Evolutionary conservation across 139 green algal genomes (phyloP).

Genomic region (Desmodesmus armatus): DNA sequence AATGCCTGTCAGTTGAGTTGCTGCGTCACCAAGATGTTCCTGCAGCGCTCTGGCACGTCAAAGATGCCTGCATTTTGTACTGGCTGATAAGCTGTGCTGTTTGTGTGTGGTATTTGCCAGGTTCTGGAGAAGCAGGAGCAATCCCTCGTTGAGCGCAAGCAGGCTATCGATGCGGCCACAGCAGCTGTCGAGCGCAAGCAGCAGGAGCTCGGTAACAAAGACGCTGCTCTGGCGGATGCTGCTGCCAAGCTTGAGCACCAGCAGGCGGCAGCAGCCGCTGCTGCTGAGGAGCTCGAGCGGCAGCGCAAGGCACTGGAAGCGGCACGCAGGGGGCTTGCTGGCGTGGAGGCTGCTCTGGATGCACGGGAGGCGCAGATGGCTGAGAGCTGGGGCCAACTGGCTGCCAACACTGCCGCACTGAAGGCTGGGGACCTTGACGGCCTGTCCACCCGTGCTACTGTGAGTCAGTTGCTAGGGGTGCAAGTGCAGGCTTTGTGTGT

Average conservation of each 20-base stretch:
- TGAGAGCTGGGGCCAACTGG: slow-evolving; percentile 38
- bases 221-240: background rate
- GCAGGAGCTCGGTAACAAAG: slow-evolving; percentile 11
- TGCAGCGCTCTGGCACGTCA: background rate
- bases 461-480: too few species aligned
- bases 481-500: too few species aligned
- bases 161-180: background rate
- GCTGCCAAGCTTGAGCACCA: background rate
- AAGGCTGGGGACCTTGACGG: slow-evolving; percentile 15
- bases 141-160: slow-evolving; percentile 1
- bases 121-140: slow-evolving; percentile 9
- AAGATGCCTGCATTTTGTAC: background rate
- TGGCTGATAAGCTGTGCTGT: background rate
- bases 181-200: background rate
- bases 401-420: slow-evolving; percentile 17
- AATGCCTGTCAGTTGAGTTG: background rate
- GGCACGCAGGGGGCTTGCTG: slow-evolving; percentile 19
- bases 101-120: slow-evolving; percentile 25
- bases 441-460: too few species aligned
- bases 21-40: background rate
- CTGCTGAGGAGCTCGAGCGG: background rate
- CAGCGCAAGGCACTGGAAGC: slow-evolving; percentile 9
- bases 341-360: slow-evolving; percentile 40
- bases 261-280: background rate
- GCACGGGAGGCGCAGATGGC: slow-evolving; percentile 27